A percentile compares a stretch with the other conserved stretches of the same genome.
Evolutionary conservation across 306 rosid genomes (phyloP).

Genomic region (Cicer cuneatum): DNA sequence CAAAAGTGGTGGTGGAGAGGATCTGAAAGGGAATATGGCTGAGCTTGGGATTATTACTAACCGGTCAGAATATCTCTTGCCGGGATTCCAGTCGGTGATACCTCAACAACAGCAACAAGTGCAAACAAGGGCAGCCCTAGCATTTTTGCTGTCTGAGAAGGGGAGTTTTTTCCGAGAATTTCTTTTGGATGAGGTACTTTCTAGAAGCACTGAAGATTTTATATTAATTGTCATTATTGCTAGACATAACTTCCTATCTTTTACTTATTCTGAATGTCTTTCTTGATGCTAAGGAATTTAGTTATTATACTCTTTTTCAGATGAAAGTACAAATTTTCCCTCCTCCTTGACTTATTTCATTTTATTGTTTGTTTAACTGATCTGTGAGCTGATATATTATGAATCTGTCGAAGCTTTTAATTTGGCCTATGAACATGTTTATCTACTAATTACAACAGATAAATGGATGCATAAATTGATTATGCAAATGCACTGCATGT

Average conservation of each 20-base stretch:
- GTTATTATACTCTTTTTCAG: constrained; percentile 22
- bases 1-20: constrained; percentile 98
- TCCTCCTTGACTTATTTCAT: neutral
- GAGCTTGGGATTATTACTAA: constrained; percentile 71
- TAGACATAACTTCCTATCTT: constrained; percentile 22
- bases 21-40: constrained; percentile 85
- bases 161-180: constrained; percentile 96
- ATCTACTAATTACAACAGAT: neutral
- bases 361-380: constrained; percentile 16
- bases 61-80: constrained; percentile 56
- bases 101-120: constrained; percentile 65
- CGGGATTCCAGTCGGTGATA: constrained; percentile 54
- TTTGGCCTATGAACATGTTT: constrained; percentile 13
- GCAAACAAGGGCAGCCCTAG: constrained; percentile 93
- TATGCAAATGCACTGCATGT: constrained; percentile 10
- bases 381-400: neutral
- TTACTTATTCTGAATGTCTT: constrained; percentile 15
- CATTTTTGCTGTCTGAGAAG: constrained; percentile 83
- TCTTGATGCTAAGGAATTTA: constrained; percentile 21
- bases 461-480: neutral
- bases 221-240: constrained; percentile 28
- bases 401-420: neutral
- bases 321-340: neutral
- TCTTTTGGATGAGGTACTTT: constrained; percentile 93
- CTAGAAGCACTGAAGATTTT: constrained; percentile 38